Percentiles rank a stretch among this genome's conserved stretches.
Evolutionary conservation across 495 filamentous ascomycete species (phyloP).

Genomic region (Penicillium cataractarum): DNA sequence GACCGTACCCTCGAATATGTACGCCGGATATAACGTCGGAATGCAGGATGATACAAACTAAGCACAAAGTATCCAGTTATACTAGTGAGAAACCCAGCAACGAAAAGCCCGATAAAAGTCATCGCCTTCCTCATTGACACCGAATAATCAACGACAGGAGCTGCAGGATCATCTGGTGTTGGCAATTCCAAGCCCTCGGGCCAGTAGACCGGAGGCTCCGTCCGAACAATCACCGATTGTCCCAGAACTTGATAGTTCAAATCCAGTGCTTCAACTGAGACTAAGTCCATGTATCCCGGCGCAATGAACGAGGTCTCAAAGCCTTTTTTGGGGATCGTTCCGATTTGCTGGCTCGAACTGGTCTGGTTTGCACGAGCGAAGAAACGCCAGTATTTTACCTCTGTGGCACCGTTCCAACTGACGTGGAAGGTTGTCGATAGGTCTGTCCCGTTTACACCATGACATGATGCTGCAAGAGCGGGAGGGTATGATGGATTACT

Average conservation of each 20-base stretch:
- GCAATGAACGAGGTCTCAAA: slow-evolving; percentile 38
- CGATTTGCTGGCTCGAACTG: slow-evolving; percentile 21
- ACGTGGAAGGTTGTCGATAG: slow-evolving; percentile 38
- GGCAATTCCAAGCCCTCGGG: background rate
- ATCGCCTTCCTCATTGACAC: background rate
- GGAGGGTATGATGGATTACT: slow-evolving; percentile 32
- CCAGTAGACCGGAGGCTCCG: slow-evolving; percentile 23
- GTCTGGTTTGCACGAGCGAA: slow-evolving; percentile 30
- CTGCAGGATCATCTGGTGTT: background rate
- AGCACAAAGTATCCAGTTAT: background rate
- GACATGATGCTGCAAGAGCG: slow-evolving; percentile 28
- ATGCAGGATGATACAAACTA: background rate
- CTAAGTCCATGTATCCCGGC: slow-evolving; percentile 37
- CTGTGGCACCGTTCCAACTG: slow-evolving; percentile 52
- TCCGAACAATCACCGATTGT: slow-evolving; percentile 18
- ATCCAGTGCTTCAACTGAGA: slow-evolving; percentile 52
- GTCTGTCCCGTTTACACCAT: slow-evolving; percentile 27
- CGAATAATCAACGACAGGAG: background rate
- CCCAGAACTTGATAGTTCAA: slow-evolving; percentile 18
- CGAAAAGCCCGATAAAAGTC: background rate
- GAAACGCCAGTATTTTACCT: slow-evolving; percentile 40
- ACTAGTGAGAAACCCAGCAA: background rate
- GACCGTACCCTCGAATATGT: background rate
- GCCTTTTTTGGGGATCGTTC: slow-evolving; percentile 22
- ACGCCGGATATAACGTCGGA: background rate